Percentiles rank a stretch among this genome's conserved stretches.
phyloP scores from a whole-genome alignment of 2,329 filamentous ascomycete genomes.

The Geoglossum cookeanum region DNA sequence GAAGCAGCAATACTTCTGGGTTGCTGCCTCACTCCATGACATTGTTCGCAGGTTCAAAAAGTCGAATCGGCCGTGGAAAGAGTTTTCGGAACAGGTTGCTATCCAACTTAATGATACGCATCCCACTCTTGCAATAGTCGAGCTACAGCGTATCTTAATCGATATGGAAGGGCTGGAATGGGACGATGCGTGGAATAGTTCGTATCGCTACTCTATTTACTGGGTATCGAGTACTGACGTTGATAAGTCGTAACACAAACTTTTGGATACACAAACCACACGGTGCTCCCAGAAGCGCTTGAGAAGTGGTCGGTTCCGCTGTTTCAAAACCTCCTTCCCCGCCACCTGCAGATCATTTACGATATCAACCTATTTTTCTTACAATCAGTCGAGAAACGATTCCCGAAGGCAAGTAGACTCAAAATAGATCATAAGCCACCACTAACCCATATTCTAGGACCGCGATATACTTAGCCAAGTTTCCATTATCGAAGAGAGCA shows the following conservation, averaged over 20 bases:
- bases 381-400: slow-evolving; percentile 72
- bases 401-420: slow-evolving; percentile 38
- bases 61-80: slow-evolving; percentile 71
- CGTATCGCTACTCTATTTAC: not conserved
- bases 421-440: not conserved
- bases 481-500: slow-evolving; percentile 94
- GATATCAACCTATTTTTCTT: slow-evolving; percentile 95
- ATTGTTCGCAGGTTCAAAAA: slow-evolving; percentile 98
- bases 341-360: slow-evolving; percentile 93
- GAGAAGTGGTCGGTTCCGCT: slow-evolving; percentile 97
- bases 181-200: slow-evolving; percentile 69
- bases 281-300: slow-evolving; percentile 83
- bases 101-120: slow-evolving; percentile 98
- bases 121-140: slow-evolving; percentile 86
- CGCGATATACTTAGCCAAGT: slow-evolving; percentile 68
- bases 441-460: slow-evolving; percentile 26
- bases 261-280: slow-evolving; percentile 98
- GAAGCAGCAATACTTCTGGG: slow-evolving; percentile 99
- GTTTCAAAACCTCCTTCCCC: slow-evolving; percentile 77
- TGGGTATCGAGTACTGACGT: slow-evolving; percentile 9
- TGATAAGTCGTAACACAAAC: slow-evolving; percentile 29
- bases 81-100: slow-evolving; percentile 86
- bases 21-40: slow-evolving; percentile 85
- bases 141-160: slow-evolving; percentile 79
- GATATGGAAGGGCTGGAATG: slow-evolving; percentile 83